Conservation (phyloP, 208 protist species). For the Angomonas ambiguus region DNA sequence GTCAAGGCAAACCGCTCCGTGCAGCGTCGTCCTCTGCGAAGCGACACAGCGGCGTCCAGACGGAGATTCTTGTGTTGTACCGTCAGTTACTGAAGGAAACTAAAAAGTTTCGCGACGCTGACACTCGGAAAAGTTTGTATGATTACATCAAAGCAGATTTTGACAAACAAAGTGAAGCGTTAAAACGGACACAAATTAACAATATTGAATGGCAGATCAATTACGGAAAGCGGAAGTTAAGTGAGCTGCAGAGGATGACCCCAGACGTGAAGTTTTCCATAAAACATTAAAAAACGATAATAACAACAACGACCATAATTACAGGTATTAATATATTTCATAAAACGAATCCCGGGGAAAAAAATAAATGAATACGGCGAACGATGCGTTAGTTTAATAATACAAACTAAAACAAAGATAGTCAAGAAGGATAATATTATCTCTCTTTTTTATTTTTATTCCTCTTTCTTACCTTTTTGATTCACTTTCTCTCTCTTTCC, state of each 20-base stretch:
- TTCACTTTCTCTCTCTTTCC: background rate
- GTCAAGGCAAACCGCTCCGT: constrained; percentile 4
- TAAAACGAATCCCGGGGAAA: too few relatives aligned
- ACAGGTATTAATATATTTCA: too few relatives aligned
- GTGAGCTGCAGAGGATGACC: constrained; percentile 71
- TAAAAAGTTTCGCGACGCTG: constrained; percentile 45
- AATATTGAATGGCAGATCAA: constrained; percentile 85
- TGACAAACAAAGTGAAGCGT: constrained; percentile 49
- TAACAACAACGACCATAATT: too few relatives aligned
- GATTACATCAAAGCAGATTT: constrained; percentile 74
- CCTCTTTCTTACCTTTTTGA: background rate
- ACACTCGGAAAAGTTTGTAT: constrained; percentile 37
- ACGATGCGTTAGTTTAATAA: too few relatives aligned
- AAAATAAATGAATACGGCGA: too few relatives aligned
- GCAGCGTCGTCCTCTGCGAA: too few relatives aligned
- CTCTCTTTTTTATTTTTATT: constrained; percentile 6
- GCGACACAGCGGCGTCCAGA: constrained; percentile 70
- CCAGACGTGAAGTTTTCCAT: constrained; percentile 55
- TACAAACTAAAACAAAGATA: too few relatives aligned
- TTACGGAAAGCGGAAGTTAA: constrained; percentile 72
- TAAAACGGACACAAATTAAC: constrained; percentile 49
- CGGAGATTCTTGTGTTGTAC: constrained; percentile 68
- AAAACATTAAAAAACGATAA: background rate
- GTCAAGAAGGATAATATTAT: constrained; percentile 11
- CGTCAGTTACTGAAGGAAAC: constrained; percentile 61